phyloP scores from a whole-genome alignment of 371 early-diverging fungal species.

The Dinochytrium kinnereticum region DNA sequence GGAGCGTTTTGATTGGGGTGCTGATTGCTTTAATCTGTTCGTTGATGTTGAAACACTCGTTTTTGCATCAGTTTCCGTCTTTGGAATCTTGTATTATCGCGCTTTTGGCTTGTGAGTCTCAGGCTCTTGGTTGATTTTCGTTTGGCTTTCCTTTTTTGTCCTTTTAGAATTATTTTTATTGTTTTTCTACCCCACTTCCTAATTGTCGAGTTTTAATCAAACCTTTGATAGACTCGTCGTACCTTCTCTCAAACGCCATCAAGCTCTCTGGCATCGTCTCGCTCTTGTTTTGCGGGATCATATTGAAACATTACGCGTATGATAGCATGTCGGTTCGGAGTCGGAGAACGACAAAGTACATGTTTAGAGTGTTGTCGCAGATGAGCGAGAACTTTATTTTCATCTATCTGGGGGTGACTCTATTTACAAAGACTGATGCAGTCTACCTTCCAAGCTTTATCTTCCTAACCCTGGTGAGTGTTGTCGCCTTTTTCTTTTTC shows the following conservation, averaged over 20 bases:
- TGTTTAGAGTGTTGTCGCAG: slow-evolving; percentile 88
- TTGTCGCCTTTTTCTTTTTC: too few relatives aligned
- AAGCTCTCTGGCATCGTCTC: slow-evolving; percentile 92
- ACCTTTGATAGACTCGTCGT: slow-evolving; percentile 70
- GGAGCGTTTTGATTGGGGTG: slow-evolving; percentile 83
- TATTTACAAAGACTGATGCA: slow-evolving; percentile 68
- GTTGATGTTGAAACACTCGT: slow-evolving; percentile 57
- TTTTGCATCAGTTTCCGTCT: slow-evolving; percentile 74
- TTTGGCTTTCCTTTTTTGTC: not conserved
- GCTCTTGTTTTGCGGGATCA: slow-evolving; percentile 92
- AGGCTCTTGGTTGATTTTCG: not conserved
- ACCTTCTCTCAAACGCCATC: slow-evolving; percentile 86
- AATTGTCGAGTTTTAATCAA: not conserved
- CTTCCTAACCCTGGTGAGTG: slow-evolving; percentile 61
- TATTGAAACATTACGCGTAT: slow-evolving; percentile 88
- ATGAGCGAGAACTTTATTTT: slow-evolving; percentile 94
- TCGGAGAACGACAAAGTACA: slow-evolving; percentile 79
- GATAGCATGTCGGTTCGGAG: slow-evolving; percentile 80
- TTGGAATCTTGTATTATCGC: slow-evolving; percentile 84
- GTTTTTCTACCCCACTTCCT: not conserved
- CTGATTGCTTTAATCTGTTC: slow-evolving; percentile 68
- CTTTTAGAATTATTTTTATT: not conserved
- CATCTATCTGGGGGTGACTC: slow-evolving; percentile 90
- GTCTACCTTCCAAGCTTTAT: slow-evolving; percentile 44
- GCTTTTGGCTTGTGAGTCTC: slow-evolving; percentile 66